A percentile compares a stretch with the other conserved stretches of the same genome.
phyloP scores from a whole-genome alignment of 495 filamentous ascomycete species.

The Neurospora sp. region DNA sequence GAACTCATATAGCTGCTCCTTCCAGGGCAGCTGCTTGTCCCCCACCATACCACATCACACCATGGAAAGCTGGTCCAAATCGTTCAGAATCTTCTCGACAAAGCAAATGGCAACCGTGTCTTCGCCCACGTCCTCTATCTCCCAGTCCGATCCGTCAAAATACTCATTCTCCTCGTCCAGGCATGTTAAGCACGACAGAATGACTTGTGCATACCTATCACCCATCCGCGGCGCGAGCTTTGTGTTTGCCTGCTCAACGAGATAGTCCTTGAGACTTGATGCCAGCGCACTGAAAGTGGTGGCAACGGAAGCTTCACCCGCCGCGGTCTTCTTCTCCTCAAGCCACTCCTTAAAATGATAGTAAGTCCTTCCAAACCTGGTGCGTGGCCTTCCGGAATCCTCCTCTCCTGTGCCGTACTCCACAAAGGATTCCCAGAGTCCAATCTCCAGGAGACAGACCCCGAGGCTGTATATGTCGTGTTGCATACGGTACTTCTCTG shows the following conservation, averaged over 20 bases:
- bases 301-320: neutral
- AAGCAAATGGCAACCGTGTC: conserved; percentile 23
- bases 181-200: conserved; percentile 46
- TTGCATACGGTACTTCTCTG: conserved; percentile 41
- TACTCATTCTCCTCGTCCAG: conserved; percentile 37
- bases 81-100: neutral
- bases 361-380: neutral
- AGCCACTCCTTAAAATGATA: neutral
- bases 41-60: neutral
- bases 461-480: conserved; percentile 58
- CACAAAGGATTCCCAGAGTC: conserved; percentile 43
- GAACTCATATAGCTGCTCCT: too few species aligned
- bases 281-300: neutral
- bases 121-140: conserved; percentile 42
- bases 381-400: neutral
- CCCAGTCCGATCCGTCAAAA: conserved; percentile 37
- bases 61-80: neutral
- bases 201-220: conserved; percentile 35
- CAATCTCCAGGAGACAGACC: conserved; percentile 50
- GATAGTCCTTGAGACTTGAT: conserved; percentile 18
- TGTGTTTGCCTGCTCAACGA: conserved; percentile 29
- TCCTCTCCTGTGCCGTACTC: conserved; percentile 1
- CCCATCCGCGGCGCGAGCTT: conserved; percentile 42
- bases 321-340: neutral
- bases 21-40: neutral